Evolutionary conservation across 1,139 yeast species (phyloP), one percentile per base, ranked within the genome.

Genomic region (Debaryomyces coudertii): DNA sequence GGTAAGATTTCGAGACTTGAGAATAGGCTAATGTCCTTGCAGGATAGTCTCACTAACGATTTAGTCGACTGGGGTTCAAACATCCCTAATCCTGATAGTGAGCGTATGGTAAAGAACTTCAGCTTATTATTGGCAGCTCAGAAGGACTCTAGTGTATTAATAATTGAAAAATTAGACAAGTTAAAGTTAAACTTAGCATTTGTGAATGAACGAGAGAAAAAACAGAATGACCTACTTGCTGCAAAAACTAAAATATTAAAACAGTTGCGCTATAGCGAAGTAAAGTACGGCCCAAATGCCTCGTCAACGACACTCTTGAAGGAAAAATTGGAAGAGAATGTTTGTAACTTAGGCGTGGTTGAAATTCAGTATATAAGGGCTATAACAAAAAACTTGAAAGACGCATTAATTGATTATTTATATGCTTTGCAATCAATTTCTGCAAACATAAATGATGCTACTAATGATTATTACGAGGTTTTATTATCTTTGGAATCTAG

Each of bases 141-240:
- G 48, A 54, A 65, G 14, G 62, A 63, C 11, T 51, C 65, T n/a
- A 61, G 60, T 33, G 67, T 65, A 9, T 61, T 62, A 14, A 44
- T 68, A 30, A 59, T 67, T 23, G 73, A 77, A 44, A 73, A 67
- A 50, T 61, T 75, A 47, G 79, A 74, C 37, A 66, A 60, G 43
- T 60, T 79, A 35, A 71, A 68, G 44, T 55, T 69, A 15, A 76
- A 75, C 47, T 61, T 82, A 41, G 59, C 62, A 4, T 73, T 71
- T 45, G 79, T 82, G 2, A 64, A 73, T 40, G 78, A 77, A 49
- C 66, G 86, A 48, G 87, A 82, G 58, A 68, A 63, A 51, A 75
- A 79, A 53, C 67, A 71, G 30, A 68, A 60, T 22, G 75, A 71
- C 22, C 61, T 76, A 42, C 60, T 66, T 39, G 48, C 51, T 31